Evolutionary conservation across 495 filamentous ascomycete genomes (phyloP).

Genomic region (Cercophora newfieldiana): DNA sequence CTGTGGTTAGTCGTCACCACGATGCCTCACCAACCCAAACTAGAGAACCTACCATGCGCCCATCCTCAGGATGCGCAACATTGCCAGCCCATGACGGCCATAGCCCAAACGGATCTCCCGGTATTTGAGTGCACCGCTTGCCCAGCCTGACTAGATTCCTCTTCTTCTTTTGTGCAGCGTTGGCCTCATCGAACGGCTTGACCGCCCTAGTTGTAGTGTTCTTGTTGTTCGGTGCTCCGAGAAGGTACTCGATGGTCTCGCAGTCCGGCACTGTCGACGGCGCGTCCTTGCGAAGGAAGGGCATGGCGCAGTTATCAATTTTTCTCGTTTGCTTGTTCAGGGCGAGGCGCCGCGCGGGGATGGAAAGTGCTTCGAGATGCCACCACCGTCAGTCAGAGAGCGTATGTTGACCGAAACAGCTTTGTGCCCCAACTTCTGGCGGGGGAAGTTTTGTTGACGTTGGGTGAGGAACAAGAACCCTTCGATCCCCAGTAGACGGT

Average conservation of each 20-base stretch:
- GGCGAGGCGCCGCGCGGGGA: too few species aligned
- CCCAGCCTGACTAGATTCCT: background rate
- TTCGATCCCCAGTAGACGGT: too few species aligned
- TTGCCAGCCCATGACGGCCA: background rate
- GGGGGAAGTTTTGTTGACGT: too few species aligned
- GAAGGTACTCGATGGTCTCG: background rate
- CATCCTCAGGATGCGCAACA: background rate
- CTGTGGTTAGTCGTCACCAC: background rate
- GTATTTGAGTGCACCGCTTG: background rate
- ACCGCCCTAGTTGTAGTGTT: background rate
- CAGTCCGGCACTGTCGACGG: background rate
- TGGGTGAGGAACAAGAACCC: too few species aligned
- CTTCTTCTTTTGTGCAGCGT: background rate
- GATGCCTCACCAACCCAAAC: too few species aligned
- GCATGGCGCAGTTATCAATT: too few species aligned
- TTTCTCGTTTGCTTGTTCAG: too few species aligned
- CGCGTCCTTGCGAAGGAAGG: background rate
- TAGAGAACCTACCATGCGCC: background rate
- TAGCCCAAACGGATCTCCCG: background rate
- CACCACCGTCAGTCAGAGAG: too few species aligned
- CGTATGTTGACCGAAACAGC: too few species aligned
- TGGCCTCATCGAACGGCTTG: background rate
- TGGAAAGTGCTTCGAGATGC: too few species aligned
- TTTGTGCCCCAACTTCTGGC: too few species aligned
- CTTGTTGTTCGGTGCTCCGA: background rate